A percentile compares a stretch with the other conserved stretches of the same genome.
These are phyloP conservation scores for Venturia pyrina DNA, from an alignment of 2,329 filamentous ascomycete genomes.

Conservation along the genomic window DNA sequence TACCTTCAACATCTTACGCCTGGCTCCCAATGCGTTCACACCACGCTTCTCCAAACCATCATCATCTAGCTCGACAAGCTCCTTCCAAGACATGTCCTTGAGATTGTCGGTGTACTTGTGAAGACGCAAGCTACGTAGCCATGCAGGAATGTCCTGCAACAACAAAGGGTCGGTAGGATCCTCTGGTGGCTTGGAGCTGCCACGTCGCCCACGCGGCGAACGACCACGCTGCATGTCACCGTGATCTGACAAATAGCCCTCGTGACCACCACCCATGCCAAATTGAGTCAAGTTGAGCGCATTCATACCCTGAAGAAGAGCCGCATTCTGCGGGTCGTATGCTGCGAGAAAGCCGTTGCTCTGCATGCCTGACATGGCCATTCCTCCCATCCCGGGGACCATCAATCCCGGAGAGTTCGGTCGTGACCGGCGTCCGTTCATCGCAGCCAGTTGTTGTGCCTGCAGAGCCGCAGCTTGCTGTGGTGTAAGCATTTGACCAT, in stretches of 20 bases:
- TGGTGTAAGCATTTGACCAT: conserved; percentile 71
- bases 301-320: conserved; percentile 51
- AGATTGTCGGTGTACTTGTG: conserved; percentile 99
- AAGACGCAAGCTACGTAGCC: conserved; percentile 85
- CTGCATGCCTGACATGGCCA: conserved; percentile 72
- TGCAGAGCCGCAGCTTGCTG: conserved; percentile 43
- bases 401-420: conserved; percentile 82
- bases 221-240: conserved; percentile 74
- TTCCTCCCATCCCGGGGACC: conserved; percentile 48
- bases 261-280: conserved; percentile 43
- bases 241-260: conserved; percentile 88
- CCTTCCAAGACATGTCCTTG: conserved; percentile 95
- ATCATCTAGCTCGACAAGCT: conserved; percentile 84
- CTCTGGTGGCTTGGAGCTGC: conserved; percentile 94
- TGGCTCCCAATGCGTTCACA: conserved; percentile 86
- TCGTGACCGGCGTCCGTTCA: conserved; percentile 74
- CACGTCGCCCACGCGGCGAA: conserved; percentile 82
- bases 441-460: conserved; percentile 70
- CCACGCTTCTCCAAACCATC: conserved; percentile 86
- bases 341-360: conserved; percentile 90
- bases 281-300: conserved; percentile 64
- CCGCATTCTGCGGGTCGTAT: conserved; percentile 60
- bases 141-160: conserved; percentile 89
- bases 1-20: conserved; percentile 96
- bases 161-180: conserved; percentile 87